Conservation (phyloP, 2,329 filamentous ascomycete genomes). For the Emmonsiellopsis sp. region DNA sequence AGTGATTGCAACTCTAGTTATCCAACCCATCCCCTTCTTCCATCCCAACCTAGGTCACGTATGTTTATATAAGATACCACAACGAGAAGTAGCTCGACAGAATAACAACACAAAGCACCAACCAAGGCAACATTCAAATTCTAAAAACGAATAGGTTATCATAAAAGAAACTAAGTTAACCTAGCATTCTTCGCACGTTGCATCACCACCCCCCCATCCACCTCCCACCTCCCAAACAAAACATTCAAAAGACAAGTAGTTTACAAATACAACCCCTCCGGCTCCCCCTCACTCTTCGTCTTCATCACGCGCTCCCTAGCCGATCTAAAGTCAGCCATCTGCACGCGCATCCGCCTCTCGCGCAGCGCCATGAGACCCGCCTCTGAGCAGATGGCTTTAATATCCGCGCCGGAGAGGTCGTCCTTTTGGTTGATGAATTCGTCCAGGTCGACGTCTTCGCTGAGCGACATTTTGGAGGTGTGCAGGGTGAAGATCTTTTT, state of each 20-base stretch:
- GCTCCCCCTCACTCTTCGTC: constrained; percentile 97
- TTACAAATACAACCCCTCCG: constrained; percentile 97
- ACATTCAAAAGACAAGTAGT: neutral
- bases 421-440: constrained; percentile 99
- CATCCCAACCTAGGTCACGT: too few species aligned
- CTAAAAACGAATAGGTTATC: too few species aligned
- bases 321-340: constrained; percentile 95
- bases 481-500: constrained; percentile 98
- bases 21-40: too few species aligned
- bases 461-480: constrained; percentile 96
- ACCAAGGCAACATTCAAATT: too few species aligned
- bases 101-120: too few species aligned
- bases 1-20: too few species aligned
- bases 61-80: too few species aligned
- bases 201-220: too few species aligned
- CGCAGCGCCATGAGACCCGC: constrained; percentile 88
- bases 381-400: constrained; percentile 98
- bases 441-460: constrained; percentile 93
- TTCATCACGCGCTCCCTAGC: constrained; percentile 91
- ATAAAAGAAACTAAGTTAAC: too few species aligned
- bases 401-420: constrained; percentile 91
- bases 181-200: too few species aligned
- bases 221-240: too few species aligned
- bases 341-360: constrained; percentile 93
- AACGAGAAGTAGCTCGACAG: too few species aligned